A percentile compares a stretch with the other conserved stretches of the same genome.
Conservation (phyloP, 1,284 basidiomycete species). For the Apiotrichum gamsii region DNA sequence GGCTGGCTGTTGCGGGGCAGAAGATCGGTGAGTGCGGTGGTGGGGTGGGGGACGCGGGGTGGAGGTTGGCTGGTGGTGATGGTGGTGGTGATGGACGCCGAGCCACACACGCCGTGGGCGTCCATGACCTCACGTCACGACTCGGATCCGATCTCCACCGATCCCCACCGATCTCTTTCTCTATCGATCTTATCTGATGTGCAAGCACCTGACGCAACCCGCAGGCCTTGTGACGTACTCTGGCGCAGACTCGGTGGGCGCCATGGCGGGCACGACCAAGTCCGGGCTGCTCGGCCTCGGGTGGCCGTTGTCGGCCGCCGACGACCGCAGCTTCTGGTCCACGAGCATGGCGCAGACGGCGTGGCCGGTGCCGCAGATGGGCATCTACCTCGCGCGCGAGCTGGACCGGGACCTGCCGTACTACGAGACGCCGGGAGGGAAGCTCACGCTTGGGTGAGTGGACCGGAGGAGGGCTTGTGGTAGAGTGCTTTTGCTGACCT, state of each 20-base stretch:
- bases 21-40: constrained; percentile 3
- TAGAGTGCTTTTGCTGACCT: background rate
- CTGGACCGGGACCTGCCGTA: constrained; percentile 48
- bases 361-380: constrained; percentile 63
- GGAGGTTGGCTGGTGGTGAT: no score
- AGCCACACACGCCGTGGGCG: no score
- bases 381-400: constrained; percentile 63
- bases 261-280: constrained; percentile 22
- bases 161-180: no score
- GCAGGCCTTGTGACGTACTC: constrained; percentile 23
- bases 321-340: constrained; percentile 42
- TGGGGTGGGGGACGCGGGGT: no score
- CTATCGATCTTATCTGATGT: no score
- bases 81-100: no score
- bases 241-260: constrained; percentile 30
- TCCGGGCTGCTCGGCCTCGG: constrained; percentile 46
- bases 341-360: background rate
- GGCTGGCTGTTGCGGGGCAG: background rate
- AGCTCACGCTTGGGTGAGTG: constrained; percentile 55
- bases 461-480: background rate
- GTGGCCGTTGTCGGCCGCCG: constrained; percentile 33
- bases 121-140: no score
- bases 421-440: constrained; percentile 53
- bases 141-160: no score
- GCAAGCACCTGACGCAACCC: constrained; percentile 12